Percentiles rank a stretch among this genome's conserved stretches.
phyloP scores from a whole-genome alignment of 2,329 filamentous ascomycete genomes.

The Didymosphaeria variabile region DNA sequence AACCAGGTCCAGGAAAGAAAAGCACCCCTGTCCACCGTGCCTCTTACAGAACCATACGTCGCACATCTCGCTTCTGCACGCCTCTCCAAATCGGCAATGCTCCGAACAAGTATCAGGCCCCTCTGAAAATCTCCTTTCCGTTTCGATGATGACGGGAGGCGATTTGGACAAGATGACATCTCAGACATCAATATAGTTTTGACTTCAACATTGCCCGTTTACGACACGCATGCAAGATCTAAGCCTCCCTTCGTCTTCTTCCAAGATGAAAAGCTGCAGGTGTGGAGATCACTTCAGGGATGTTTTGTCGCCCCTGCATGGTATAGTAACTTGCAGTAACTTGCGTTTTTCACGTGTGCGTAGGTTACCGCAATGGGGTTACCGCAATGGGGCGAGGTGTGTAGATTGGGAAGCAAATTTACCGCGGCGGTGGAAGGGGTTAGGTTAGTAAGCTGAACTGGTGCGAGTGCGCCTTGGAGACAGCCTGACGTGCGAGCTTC shows the following conservation, averaged over 20 bases:
- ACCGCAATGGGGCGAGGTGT: background rate
- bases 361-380: background rate
- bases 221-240: background rate
- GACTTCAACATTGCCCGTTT: background rate
- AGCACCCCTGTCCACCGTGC: background rate
- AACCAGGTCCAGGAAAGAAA: background rate
- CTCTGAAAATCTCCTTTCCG: background rate
- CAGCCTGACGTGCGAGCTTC: background rate
- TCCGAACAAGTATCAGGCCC: background rate
- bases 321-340: background rate
- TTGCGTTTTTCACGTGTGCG: background rate
- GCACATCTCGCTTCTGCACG: constrained; percentile 9
- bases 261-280: constrained; percentile 4
- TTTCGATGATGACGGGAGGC: background rate
- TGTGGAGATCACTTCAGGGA: background rate
- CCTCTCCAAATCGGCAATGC: background rate
- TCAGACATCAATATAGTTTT: background rate
- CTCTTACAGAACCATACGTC: background rate
- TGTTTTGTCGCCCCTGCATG: background rate
- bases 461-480: constrained; percentile 4
- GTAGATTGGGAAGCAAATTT: background rate
- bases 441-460: background rate
- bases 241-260: constrained; percentile 4
- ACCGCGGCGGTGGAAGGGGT: background rate
- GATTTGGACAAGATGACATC: background rate